Conservation (phyloP, 139 green algal genomes). For the Chlorella sp. region DNA sequence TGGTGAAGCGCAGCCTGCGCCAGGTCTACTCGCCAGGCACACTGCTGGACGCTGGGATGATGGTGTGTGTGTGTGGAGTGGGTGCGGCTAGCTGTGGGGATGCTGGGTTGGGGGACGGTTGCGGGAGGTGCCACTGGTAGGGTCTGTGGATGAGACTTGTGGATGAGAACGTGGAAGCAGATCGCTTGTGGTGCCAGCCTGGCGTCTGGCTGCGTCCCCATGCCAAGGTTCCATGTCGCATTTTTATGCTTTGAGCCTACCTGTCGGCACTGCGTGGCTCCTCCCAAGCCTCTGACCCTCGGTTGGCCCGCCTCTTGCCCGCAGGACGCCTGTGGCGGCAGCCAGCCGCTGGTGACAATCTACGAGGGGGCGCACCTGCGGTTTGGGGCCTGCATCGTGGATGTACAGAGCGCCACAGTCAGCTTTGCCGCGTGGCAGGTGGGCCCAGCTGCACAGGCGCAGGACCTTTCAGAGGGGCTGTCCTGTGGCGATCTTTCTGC, state of each 20-base stretch:
- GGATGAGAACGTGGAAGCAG: too few species aligned
- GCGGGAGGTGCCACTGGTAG: too few species aligned
- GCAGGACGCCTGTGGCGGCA: conserved; percentile 26
- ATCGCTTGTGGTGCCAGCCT: background rate
- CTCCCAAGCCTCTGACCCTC: too few species aligned
- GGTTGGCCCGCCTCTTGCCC: background rate
- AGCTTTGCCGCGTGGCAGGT: conserved; percentile 34
- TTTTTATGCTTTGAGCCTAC: background rate
- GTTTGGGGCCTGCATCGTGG: conserved; percentile 57
- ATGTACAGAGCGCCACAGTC: conserved; percentile 42
- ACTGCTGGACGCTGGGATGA: conserved; percentile 40
- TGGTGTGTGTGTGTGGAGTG: background rate
- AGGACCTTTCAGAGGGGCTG: background rate
- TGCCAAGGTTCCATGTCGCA: background rate
- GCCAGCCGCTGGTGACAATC: conserved; percentile 45
- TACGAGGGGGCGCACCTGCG: conserved; percentile 42
- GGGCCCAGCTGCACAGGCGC: background rate
- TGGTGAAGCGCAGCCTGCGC: conserved; percentile 59
- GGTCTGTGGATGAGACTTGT: too few species aligned
- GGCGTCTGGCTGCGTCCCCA: background rate
- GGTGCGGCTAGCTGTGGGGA: background rate
- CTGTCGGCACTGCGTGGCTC: too few species aligned
- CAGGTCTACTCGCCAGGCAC: conserved; percentile 73
- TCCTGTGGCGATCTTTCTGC: background rate
- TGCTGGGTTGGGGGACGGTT: too few species aligned